Evolutionary conservation across 2,329 filamentous ascomycete species (phyloP), one percentile per base, ranked within the genome.

Genomic region (Calonectria hongkongensis): DNA sequence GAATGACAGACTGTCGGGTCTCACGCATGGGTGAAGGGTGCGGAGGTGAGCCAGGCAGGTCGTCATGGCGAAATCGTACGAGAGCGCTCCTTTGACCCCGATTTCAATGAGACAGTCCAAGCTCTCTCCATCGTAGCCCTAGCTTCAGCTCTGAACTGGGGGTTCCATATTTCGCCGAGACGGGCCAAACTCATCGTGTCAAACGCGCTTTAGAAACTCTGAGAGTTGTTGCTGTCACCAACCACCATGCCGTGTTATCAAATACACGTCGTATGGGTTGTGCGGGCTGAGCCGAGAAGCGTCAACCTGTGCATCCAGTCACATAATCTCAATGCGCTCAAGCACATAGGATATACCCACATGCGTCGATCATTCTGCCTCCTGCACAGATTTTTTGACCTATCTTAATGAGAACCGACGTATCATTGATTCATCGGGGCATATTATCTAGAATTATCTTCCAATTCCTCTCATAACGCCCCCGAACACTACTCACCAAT

Each of bases 1-100:
- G 68, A 58, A 60, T 65, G 71, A 73, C 71, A 73, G 54, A 73
- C 64, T 68, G 56, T 51, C 67, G 68, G 56, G 58, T 73, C 66
- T 73, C 62, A 67, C 54, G 64, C 48, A 25, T 65, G 47, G 50
- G n/a, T 21, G 36, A 47, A 36, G 27, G 62, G 45, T 58, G 50
- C 28, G 48, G 39, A 68, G 18, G 67, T 51, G 9, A 66, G 66
- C 51, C 54, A 30, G 58, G 60, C 51, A 51, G 66, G 58, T 47
- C 48, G 13, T 54, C 36, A 58, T 69, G 63, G 21, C 36, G 39
- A 27, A 39, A 74, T 72, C 69, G 65, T 74, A 72, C 66, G 65
- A 74, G 68, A 30, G 7, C 18, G 21, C 15, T 47, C 54, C 36
- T 60, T 41, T 50, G 27, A 50, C 56, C 66, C 69, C 56, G 68